Evolutionary conservation across 2,329 filamentous ascomycete species (phyloP), one percentile per base, ranked within the genome.

Genomic region (Nemania diffusa): DNA sequence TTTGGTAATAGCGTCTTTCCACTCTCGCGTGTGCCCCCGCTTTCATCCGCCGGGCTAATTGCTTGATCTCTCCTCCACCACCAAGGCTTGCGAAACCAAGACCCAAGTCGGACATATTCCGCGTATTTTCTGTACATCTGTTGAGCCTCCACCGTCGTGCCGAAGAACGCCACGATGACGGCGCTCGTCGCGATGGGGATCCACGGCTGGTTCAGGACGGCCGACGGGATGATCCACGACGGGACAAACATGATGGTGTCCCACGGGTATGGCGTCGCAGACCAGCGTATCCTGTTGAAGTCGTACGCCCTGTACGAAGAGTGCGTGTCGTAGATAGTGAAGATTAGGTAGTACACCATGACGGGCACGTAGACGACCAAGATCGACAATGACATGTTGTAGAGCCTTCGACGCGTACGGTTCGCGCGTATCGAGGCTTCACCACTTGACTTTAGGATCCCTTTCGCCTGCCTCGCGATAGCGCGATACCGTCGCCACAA

Each of bases 101-200:
- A 37, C 3, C 27, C 63, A 20, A 77, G 46, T 9, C 72, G 64
- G 5, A 74, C 2, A 2, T 56, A 26, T 26, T 48, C 20, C 2
- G 71, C 71, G 59, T 71, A 73, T 3, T 42, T 29, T 5, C 84
- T 80, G 74, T 88, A 88, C 59, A 78, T 78, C 64, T 85, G 84
- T 67, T 83, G 77, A 11, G 84, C 84, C 32, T 88, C 86, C 27
- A 80, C 81, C n/a, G 84, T 87, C 65, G 82, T 82, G 52, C 87
- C 87, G 62, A 88, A 89, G 75, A 87, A 87, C 32, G 82, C 48
- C 48, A 88, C 84, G 55, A 88, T 80, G 53, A 83, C 79, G 0
- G 84, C 72, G 4, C 81, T 78, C 2, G 84, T 82, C 2, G 85
- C 57, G 60, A 86, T 83, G 24, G 81, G 69, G 22, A 88, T 80